Percentiles rank a stretch among this genome's conserved stretches.
phyloP scores from a whole-genome alignment of 345 rosid species.

The Gossypium mustelinum region DNA sequence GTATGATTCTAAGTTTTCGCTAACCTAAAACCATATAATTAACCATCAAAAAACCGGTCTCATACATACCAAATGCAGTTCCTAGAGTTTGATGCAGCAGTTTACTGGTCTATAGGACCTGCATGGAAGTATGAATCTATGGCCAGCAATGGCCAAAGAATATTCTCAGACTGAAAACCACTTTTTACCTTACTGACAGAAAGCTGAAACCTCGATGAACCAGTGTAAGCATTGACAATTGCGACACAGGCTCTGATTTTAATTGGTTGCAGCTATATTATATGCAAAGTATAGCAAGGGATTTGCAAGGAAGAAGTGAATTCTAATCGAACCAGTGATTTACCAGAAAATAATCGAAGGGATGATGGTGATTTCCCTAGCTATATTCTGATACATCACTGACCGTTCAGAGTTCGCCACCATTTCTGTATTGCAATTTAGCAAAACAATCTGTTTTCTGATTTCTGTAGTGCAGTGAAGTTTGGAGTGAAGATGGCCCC shows the following conservation, averaged over 20 bases:
- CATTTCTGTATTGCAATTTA: too few species aligned
- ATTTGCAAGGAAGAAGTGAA: too few species aligned
- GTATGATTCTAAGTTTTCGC: slow-evolving; percentile 30
- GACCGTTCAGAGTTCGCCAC: not conserved
- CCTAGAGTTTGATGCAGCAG: slow-evolving; percentile 22
- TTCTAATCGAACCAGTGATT: too few species aligned
- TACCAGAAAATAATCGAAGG: too few species aligned
- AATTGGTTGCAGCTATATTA: not conserved
- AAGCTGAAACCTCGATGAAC: slow-evolving; percentile 19
- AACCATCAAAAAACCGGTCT: not conserved
- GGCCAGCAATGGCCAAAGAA: slow-evolving; percentile 50
- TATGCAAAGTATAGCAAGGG: not conserved
- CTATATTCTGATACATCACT: too few species aligned
- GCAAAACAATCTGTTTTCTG: too few species aligned
- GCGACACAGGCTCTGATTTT: not conserved
- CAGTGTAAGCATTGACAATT: not conserved
- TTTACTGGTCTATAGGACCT: slow-evolving; percentile 80
- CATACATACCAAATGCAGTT: not conserved
- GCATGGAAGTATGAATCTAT: slow-evolving; percentile 57
- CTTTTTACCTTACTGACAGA: slow-evolving; percentile 32
- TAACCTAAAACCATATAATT: not conserved
- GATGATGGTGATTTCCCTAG: too few species aligned
- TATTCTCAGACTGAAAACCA: slow-evolving; percentile 58
- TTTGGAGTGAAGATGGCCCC: not conserved
- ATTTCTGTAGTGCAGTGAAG: not conserved